Conservation (phyloP, 352 stramenopile species). For the Achlya hypogyna region DNA sequence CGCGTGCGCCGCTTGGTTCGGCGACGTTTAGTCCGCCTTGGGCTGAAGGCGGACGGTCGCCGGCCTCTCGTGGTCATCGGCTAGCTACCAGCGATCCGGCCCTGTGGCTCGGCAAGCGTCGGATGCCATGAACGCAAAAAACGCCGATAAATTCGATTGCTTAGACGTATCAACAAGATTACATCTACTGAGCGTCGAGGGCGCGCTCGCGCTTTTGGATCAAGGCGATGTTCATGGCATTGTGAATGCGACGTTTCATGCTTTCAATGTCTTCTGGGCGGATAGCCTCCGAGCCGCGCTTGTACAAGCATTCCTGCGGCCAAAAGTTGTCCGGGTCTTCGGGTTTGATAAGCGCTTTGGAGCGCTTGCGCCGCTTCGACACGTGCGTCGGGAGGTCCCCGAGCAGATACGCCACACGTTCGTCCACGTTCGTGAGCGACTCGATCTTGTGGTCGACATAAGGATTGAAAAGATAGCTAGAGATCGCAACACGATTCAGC, state of each 20-base stretch:
- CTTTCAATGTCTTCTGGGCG: background rate
- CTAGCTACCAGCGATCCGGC: too few relatives aligned
- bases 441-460: background rate
- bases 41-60: too few relatives aligned
- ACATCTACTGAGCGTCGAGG: too few relatives aligned
- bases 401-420: background rate
- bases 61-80: too few relatives aligned
- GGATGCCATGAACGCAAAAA: too few relatives aligned
- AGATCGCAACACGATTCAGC: background rate
- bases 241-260: conserved; percentile 10
- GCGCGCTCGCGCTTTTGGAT: conserved; percentile 4
- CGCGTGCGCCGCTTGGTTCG: too few relatives aligned
- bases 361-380: conserved; percentile 1
- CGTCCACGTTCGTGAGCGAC: conserved; percentile 2
- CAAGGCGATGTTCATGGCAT: background rate
- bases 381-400: background rate
- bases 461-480: conserved; percentile 16
- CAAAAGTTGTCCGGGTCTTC: conserved; percentile 13
- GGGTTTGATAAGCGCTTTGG: background rate
- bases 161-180: too few relatives aligned
- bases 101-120: too few relatives aligned
- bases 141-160: too few relatives aligned
- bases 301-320: conserved; percentile 19
- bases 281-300: conserved; percentile 16
- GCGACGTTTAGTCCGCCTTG: too few relatives aligned